A percentile compares a stretch with the other conserved stretches of the same genome.
Conservation (phyloP, 345 rosid genomes). For the Pugionium cornutum region DNA sequence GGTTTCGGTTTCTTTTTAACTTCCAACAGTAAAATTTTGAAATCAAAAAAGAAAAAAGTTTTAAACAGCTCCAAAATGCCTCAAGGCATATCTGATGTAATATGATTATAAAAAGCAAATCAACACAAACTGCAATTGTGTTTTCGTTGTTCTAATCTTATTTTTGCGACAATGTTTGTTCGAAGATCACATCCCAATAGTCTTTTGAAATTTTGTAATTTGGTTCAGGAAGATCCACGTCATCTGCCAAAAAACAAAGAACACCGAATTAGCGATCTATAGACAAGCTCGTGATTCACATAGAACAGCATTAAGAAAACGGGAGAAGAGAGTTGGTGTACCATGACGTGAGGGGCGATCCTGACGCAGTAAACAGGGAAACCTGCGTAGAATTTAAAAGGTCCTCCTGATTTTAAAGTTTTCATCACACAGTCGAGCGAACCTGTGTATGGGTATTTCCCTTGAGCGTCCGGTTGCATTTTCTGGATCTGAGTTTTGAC, state of each 20-base stretch:
- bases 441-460: conserved; percentile 89
- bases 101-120: conserved; percentile 28
- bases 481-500: conserved; percentile 99
- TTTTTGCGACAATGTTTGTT: neutral
- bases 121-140: conserved; percentile 37
- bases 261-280: neutral
- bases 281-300: neutral
- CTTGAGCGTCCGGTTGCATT: conserved; percentile 97
- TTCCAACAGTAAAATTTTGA: neutral
- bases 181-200: conserved; percentile 50
- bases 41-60: conserved; percentile 1
- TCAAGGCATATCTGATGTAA: neutral
- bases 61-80: conserved; percentile 29
- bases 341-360: conserved; percentile 99
- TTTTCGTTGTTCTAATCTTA: conserved; percentile 33
- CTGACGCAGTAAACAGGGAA: conserved; percentile 95
- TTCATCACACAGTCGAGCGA: conserved; percentile 81
- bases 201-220: conserved; percentile 65
- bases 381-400: conserved; percentile 87
- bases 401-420: conserved; percentile 88
- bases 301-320: neutral
- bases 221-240: conserved; percentile 99
- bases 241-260: conserved; percentile 58
- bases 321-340: conserved; percentile 32
- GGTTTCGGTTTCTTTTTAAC: conserved; percentile 4